Evolutionary conservation across 306 rosid genomes (phyloP), one percentile per base, ranked within the genome.

Genomic region (Medicago arabica): DNA sequence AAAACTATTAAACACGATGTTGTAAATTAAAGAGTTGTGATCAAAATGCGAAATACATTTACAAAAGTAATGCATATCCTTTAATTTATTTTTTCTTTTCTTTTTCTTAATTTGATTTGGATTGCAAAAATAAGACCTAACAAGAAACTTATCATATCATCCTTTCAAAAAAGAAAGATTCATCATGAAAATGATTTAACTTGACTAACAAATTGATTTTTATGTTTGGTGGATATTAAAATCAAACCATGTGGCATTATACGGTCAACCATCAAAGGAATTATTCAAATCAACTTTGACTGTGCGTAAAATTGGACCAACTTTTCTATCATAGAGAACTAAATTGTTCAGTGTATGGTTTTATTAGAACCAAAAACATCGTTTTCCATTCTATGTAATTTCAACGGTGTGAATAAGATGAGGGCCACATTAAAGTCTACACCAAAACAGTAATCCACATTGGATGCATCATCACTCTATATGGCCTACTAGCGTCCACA

Each of bases 401-500:
- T 74, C 58, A 21, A 72, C 31, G 23, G 64, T 43, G 44, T 71
- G 47, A 17, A 71, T 36, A 43, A 10, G 13, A 38, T 3, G 2
- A 71, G 8, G 57, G 17, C 28, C 31, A 70, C 59, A 36, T 19
- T 16, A 34, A 4, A 49, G 44, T 53, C 50, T 34, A 5, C 13
- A 49, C 51, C 50, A 31, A 47, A 62, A 62, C 19, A 54, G 46
- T 28, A 6, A 11, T n/a, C 11, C 8, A 74, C 59, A 31, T 18
- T 49, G 55, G 64, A 75, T 36, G 41, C 36, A 64, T 51, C 14
- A 8, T 50, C 34, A 47, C 72, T 64, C 64, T 74, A 47, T 28
- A 46, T 62, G 62, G 50, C 78, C 71, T 62, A 67, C 28, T 50
- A 19, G 40, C 65, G 71, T 66, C 63, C 51, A 75, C 18, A 47